Percentiles rank a stretch among this genome's conserved stretches.
These are phyloP conservation scores for Nakataea oryzae DNA, from an alignment of 2,329 filamentous ascomycete genomes.

Conservation along the genomic window DNA sequence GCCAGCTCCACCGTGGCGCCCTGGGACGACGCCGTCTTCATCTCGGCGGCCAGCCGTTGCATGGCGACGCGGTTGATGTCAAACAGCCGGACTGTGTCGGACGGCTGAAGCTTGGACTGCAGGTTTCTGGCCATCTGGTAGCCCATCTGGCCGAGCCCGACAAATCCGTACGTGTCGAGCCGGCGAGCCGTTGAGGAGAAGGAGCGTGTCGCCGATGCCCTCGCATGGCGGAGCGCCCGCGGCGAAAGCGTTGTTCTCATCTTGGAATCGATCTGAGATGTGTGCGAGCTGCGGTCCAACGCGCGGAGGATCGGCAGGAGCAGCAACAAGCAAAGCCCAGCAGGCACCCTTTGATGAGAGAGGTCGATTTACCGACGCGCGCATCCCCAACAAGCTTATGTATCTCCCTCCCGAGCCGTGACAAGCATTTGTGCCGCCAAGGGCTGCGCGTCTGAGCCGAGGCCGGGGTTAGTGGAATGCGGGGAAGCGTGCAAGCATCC, in stretches of 20 bases:
- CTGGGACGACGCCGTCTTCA: conserved; percentile 22
- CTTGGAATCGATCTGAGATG: background rate
- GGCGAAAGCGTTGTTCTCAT: background rate
- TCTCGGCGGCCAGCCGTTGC: conserved; percentile 35
- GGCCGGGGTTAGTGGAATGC: background rate
- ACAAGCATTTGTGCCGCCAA: background rate
- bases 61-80: conserved; percentile 44
- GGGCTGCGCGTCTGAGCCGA: background rate
- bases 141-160: conserved; percentile 52
- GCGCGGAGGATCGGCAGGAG: background rate
- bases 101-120: conserved; percentile 40
- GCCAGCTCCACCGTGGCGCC: conserved; percentile 37
- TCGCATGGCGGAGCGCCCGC: conserved; percentile 1
- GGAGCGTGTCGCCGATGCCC: conserved; percentile 16
- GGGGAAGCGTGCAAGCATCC: background rate
- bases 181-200: conserved; percentile 38
- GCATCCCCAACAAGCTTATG: background rate
- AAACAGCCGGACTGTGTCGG: conserved; percentile 41
- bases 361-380: background rate
- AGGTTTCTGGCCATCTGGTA: conserved; percentile 55
- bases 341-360: background rate
- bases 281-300: background rate
- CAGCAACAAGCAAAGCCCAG: background rate
- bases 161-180: conserved; percentile 45
- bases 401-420: background rate